Percentiles rank a stretch among this genome's conserved stretches.
Evolutionary conservation across 2,329 filamentous ascomycete species (phyloP).

Genomic region (Fusarium chaquense): DNA sequence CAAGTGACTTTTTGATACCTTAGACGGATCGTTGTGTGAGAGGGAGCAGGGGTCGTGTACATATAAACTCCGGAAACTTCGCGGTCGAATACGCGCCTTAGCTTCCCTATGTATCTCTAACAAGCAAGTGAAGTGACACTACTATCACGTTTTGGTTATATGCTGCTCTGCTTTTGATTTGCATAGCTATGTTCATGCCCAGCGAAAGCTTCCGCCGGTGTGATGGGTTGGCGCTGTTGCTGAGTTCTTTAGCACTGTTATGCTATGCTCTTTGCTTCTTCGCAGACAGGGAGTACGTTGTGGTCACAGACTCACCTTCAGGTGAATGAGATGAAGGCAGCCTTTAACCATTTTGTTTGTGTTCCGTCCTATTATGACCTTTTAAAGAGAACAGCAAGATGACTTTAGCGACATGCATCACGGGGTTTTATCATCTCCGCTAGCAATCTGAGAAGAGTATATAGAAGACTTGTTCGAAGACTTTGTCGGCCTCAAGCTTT

Average conservation of each 20-base stretch:
- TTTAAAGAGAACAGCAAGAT: background rate
- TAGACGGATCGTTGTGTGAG: slow-evolving; percentile 43
- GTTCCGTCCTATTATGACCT: background rate
- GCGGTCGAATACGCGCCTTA: slow-evolving; percentile 54
- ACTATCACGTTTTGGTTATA: slow-evolving; percentile 25
- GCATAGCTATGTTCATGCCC: background rate
- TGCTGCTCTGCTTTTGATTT: background rate
- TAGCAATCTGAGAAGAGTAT: background rate
- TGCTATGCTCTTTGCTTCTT: background rate
- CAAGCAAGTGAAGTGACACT: slow-evolving; percentile 48
- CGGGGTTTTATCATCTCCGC: background rate
- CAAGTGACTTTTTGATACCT: slow-evolving; percentile 32
- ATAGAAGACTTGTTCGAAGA: background rate
- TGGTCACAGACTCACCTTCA: background rate
- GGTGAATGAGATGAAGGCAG: background rate
- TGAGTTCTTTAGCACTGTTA: background rate
- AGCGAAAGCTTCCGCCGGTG: background rate
- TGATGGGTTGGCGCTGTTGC: background rate
- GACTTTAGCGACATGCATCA: background rate
- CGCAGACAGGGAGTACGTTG: background rate
- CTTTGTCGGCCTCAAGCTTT: background rate
- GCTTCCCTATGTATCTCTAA: slow-evolving; percentile 53
- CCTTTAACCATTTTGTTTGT: background rate
- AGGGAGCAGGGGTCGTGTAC: slow-evolving; percentile 54
- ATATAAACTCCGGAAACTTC: slow-evolving; percentile 55